Evolutionary conservation across 768 basidiomycete species (phyloP).

Genomic region (Hypholoma fasciculare): DNA sequence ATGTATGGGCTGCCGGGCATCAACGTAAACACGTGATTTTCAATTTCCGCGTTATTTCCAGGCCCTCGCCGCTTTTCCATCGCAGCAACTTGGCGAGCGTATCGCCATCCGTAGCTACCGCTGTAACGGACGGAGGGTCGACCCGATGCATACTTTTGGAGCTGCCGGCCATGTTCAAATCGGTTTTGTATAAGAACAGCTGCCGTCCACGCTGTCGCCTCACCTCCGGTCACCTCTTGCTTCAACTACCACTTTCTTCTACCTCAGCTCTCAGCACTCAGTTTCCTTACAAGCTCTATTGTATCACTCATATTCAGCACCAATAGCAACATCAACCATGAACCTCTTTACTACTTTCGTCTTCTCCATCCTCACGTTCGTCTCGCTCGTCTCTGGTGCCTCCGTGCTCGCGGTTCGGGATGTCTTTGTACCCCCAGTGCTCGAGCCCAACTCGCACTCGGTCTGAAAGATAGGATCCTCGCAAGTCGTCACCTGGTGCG

Average conservation of each 20-base stretch:
- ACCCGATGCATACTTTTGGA: conserved; percentile 3
- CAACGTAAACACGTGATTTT: no score
- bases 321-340: conserved; percentile 9
- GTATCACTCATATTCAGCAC: conserved; percentile 2
- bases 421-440: conserved; percentile 32
- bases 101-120: conserved; percentile 14
- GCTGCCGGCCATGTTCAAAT: conserved; percentile 7
- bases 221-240: conserved; percentile 20
- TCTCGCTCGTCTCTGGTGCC: conserved; percentile 24
- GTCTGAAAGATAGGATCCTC: conserved; percentile 29
- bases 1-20: no score
- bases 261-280: not conserved
- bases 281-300: not conserved
- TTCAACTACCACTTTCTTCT: conserved; percentile 4
- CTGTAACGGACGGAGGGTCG: not conserved
- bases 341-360: conserved; percentile 21
- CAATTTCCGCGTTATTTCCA: no score
- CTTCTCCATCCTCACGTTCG: conserved; percentile 24
- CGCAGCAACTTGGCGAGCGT: not conserved
- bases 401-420: conserved; percentile 26
- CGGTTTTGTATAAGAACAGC: conserved; percentile 16
- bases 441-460: conserved; percentile 22
- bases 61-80: conserved; percentile 1
- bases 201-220: conserved; percentile 4
- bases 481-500: conserved; percentile 32